These are phyloP conservation scores for Metarhizium brunneum DNA, from an alignment of 2,329 filamentous ascomycete genomes.

Conservation along the genomic window DNA sequence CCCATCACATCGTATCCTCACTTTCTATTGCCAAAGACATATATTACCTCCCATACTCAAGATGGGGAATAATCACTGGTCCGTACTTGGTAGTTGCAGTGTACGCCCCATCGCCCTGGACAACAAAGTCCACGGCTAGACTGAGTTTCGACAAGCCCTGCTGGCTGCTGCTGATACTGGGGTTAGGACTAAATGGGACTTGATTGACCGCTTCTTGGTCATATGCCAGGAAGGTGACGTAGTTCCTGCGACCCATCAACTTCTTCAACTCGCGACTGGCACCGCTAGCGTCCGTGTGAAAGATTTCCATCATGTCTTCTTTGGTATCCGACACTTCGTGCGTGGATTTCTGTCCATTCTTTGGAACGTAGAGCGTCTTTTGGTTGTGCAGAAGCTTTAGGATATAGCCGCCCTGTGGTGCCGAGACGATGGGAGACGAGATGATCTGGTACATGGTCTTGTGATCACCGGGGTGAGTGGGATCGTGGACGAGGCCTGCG, in stretches of 20 bases:
- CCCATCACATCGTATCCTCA: background rate
- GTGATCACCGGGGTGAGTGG: conserved; percentile 81
- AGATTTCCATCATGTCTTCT: conserved; percentile 99
- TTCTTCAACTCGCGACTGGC: conserved; percentile 73
- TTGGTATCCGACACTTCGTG: conserved; percentile 83
- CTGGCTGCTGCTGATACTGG: conserved; percentile 26
- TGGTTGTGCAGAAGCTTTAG: conserved; percentile 94
- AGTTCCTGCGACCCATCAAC: conserved; percentile 89
- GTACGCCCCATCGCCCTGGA: conserved; percentile 81
- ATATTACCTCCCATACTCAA: conserved; percentile 54
- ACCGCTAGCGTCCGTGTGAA: conserved; percentile 89
- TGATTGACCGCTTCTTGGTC: conserved; percentile 61
- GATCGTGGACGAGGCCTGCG: conserved; percentile 90
- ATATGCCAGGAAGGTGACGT: conserved; percentile 86
- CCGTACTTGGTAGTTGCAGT: conserved; percentile 88
- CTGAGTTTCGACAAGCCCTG: conserved; percentile 59
- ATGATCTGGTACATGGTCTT: conserved; percentile 99
- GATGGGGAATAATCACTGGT: conserved; percentile 84
- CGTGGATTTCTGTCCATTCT: conserved; percentile 70
- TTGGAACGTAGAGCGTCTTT: conserved; percentile 82
- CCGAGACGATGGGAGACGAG: conserved; percentile 83
- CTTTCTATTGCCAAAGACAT: background rate
- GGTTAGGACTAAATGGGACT: conserved; percentile 27
- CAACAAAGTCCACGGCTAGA: conserved; percentile 91
- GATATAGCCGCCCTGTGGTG: conserved; percentile 75